Conservation (phyloP, 805 yeast genomes). For the Torulaspora indica region DNA sequence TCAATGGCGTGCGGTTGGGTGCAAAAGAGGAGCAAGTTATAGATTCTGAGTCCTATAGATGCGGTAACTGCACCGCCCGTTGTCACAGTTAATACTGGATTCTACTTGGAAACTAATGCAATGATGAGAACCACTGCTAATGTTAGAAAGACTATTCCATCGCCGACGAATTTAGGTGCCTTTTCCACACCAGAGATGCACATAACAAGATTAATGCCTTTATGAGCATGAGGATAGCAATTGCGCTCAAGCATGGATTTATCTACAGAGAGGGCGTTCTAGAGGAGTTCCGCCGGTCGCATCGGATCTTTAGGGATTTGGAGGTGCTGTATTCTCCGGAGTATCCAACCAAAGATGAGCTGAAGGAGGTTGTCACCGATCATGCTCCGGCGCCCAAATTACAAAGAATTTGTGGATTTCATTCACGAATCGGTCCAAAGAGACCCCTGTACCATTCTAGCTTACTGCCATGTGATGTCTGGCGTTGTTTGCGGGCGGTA, state of each 20-base stretch:
- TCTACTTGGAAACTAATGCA: too few species aligned
- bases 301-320: slow-evolving; percentile 55
- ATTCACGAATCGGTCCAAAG: slow-evolving; percentile 49
- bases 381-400: slow-evolving; percentile 48
- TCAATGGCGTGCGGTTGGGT: not conserved
- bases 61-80: too few species aligned
- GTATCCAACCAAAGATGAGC: slow-evolving; percentile 17
- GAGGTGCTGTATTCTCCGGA: slow-evolving; percentile 58
- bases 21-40: not conserved
- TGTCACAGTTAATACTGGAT: too few species aligned
- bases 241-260: slow-evolving; percentile 69
- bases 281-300: slow-evolving; percentile 63
- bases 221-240: slow-evolving; percentile 63
- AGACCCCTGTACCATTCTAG: slow-evolving; percentile 67
- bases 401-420: slow-evolving; percentile 56
- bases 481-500: slow-evolving; percentile 84
- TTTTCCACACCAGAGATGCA: slow-evolving; percentile 52
- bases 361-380: slow-evolving; percentile 10
- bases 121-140: slow-evolving; percentile 3
- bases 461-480: slow-evolving; percentile 79
- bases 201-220: slow-evolving; percentile 68
- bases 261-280: slow-evolving; percentile 78
- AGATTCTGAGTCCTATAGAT: too few species aligned
- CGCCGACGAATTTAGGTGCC: slow-evolving; percentile 78
- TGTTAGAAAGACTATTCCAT: slow-evolving; percentile 49